phyloP scores from a whole-genome alignment of 768 basidiomycete species.

The Trametes punicea region DNA sequence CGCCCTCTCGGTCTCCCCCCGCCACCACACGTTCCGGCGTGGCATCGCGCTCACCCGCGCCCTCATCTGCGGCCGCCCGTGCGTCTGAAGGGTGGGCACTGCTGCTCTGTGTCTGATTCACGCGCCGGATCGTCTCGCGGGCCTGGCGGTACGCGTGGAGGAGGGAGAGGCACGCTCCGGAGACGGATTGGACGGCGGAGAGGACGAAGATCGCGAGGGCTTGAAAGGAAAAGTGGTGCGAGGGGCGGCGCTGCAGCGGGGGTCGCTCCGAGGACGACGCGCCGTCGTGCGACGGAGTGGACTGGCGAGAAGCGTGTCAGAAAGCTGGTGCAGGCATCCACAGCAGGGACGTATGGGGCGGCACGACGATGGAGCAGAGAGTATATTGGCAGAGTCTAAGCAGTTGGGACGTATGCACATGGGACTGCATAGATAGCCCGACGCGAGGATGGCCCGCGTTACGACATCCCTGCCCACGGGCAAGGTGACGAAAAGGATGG shows the following conservation, averaged over 20 bases:
- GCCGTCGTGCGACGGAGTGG: background rate
- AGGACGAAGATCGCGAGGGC: constrained; percentile 65
- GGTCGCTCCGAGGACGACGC: constrained; percentile 6
- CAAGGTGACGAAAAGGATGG: background rate
- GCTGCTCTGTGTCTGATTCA: constrained; percentile 40
- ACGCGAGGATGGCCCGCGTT: background rate
- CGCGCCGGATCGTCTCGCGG: constrained; percentile 59
- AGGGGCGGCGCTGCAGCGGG: constrained; percentile 11
- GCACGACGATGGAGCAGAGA: background rate
- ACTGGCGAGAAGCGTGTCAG: background rate
- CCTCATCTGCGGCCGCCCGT: background rate
- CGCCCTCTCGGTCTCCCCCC: background rate
- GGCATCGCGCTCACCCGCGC: background rate
- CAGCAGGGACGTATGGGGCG: constrained; percentile 1
- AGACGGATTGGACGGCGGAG: constrained; percentile 69
- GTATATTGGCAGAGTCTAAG: background rate
- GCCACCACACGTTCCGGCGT: background rate
- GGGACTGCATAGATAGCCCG: constrained; percentile 2
- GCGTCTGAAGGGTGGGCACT: background rate
- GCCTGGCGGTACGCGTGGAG: constrained; percentile 67
- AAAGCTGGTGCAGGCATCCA: background rate
- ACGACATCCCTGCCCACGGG: background rate
- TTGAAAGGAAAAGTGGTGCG: constrained; percentile 38
- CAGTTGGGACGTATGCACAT: constrained; percentile 2
- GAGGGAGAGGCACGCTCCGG: constrained; percentile 63